phyloP scores from a whole-genome alignment of 495 filamentous ascomycete genomes.

The Cryomyces minteri region DNA sequence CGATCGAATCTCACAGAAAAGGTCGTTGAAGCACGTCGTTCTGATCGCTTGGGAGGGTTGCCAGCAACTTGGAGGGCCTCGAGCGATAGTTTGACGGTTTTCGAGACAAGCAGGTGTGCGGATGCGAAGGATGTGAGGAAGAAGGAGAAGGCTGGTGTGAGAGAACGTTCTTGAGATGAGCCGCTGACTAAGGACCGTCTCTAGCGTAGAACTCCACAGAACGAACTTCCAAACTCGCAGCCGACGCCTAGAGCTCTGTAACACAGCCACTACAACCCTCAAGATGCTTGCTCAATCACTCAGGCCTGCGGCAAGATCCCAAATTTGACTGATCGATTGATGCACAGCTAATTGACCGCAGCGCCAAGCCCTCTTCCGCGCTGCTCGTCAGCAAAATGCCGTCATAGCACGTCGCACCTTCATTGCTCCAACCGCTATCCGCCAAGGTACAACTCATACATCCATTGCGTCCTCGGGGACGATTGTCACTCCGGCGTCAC shows the following conservation, averaged over 20 bases:
- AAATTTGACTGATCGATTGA: background rate
- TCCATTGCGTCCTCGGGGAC: background rate
- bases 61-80: conserved; percentile 9
- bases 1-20: conserved; percentile 13
- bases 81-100: conserved; percentile 2
- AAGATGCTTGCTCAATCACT: conserved; percentile 22
- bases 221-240: background rate
- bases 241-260: no score
- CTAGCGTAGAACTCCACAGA: background rate
- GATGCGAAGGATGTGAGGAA: conserved; percentile 2
- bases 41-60: background rate
- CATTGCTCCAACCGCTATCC: conserved; percentile 52
- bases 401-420: conserved; percentile 56
- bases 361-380: conserved; percentile 68
- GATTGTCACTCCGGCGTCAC: background rate
- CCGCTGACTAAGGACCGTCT: background rate
- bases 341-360: conserved; percentile 23
- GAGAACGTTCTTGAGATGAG: background rate
- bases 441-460: conserved; percentile 41
- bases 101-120: conserved; percentile 4
- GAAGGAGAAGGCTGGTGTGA: background rate
- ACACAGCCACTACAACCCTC: background rate
- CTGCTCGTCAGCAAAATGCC: conserved; percentile 43
- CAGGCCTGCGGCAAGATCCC: conserved; percentile 19
- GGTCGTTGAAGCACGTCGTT: conserved; percentile 9